Conservation (phyloP, 2,329 filamentous ascomycete species). For the Arthroderma sp. region DNA sequence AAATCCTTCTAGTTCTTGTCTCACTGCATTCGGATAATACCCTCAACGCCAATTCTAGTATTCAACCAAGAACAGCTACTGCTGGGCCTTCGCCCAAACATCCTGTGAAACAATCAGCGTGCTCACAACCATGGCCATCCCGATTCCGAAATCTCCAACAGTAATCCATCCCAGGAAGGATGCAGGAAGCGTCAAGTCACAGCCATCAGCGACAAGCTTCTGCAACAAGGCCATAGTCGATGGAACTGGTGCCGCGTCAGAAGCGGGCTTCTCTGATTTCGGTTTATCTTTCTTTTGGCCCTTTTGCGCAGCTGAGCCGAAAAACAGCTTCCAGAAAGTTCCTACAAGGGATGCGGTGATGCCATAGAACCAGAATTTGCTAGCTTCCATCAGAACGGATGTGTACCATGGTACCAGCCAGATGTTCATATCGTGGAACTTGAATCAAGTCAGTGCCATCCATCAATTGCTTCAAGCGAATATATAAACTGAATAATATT, state of each 20-base stretch:
- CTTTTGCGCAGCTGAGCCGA: background rate
- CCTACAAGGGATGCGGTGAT: constrained; percentile 4
- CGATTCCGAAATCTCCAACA: constrained; percentile 2
- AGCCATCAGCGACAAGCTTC: constrained; percentile 2
- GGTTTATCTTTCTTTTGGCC: background rate
- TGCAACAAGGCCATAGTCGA: background rate
- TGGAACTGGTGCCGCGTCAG: background rate
- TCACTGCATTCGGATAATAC: no score
- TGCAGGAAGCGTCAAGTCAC: constrained; percentile 6
- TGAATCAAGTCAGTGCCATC: background rate
- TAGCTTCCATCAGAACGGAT: constrained; percentile 4
- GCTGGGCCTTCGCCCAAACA: constrained; percentile 1
- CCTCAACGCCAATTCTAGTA: no score
- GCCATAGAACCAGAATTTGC: constrained; percentile 8
- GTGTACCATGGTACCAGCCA: constrained; percentile 8
- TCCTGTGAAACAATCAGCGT: constrained; percentile 1
- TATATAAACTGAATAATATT: no score
- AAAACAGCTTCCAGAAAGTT: constrained; percentile 1
- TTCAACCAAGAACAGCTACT: background rate
- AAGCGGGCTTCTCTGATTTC: background rate
- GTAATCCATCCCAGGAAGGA: constrained; percentile 5
- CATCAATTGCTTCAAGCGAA: no score
- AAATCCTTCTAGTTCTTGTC: no score
- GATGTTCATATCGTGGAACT: constrained; percentile 8
- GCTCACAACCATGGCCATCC: constrained; percentile 5